A percentile compares a stretch with the other conserved stretches of the same genome.
Conservation (phyloP, 179 eudicot genomes). For the Beta macrorhiza region DNA sequence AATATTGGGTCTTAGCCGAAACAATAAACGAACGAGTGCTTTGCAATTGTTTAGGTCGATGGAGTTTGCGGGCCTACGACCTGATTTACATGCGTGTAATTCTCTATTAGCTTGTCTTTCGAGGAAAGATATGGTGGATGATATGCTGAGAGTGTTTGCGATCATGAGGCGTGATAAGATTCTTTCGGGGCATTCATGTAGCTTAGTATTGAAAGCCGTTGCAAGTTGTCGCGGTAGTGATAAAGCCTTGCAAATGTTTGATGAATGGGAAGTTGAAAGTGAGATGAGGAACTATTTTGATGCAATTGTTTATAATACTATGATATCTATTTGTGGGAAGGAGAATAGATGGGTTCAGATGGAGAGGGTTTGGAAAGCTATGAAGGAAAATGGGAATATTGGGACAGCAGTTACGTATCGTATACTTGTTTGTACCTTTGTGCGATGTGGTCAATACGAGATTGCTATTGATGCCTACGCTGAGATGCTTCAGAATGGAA, state of each 20-base stretch:
- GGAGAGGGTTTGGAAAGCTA: conserved; percentile 57
- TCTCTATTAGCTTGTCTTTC: conserved; percentile 69
- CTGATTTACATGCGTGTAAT: conserved; percentile 75
- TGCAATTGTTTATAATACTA: conserved; percentile 67
- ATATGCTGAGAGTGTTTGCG: conserved; percentile 56
- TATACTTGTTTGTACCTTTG: conserved; percentile 66
- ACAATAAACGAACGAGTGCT: conserved; percentile 67
- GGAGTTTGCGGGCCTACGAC: conserved; percentile 51
- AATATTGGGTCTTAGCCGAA: conserved; percentile 63
- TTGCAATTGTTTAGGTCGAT: conserved; percentile 69
- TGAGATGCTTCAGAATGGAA: conserved; percentile 61
- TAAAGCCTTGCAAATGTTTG: conserved; percentile 55
- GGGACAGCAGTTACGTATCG: conserved; percentile 74
- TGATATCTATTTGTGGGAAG: conserved; percentile 65
- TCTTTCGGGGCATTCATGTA: conserved; percentile 67
- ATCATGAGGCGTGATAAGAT: conserved; percentile 45
- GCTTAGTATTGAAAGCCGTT: conserved; percentile 71
- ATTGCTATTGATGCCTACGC: conserved; percentile 75
- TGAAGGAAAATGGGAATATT: conserved; percentile 47
- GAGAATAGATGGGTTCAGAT: conserved; percentile 60
- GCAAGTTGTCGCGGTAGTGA: conserved; percentile 45
- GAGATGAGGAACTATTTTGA: conserved; percentile 47
- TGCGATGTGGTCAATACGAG: conserved; percentile 71
- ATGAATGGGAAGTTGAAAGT: conserved; percentile 43
- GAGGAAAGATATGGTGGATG: conserved; percentile 57